Base-by-base conservation (phyloP, 2,329 filamentous ascomycete genomes). In the Massarina eburnea region DNA sequence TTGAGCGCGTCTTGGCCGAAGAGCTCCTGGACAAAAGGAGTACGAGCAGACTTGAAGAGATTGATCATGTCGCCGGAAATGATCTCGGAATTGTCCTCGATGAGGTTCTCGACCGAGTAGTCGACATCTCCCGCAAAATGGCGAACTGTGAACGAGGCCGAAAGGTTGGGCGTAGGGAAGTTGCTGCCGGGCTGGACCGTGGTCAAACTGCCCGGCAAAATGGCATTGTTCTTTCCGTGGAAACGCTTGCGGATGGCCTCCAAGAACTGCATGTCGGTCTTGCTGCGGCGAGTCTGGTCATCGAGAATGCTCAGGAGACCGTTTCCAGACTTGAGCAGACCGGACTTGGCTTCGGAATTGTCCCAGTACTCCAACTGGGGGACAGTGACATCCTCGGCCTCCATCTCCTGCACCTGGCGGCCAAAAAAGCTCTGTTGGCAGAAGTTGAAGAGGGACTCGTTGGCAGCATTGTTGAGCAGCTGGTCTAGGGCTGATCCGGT, bases 101-200 rank as follows among this genome's bases (percentile, higher is more conserved):
- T 80, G 18, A 99, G 76, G 4, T 89, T 89, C 58, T 86, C 86
- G 49, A 95, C 81, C 2, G 89, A 85, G 65, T 99, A 99, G 50
- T 99, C 94, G 4, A 99, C 89, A 67, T 97, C 94, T 40, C 94
- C 94, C 30, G 92, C 92, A 70, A 95, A 99, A 71, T 99, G 94
- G 70, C 88, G 91, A 45, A 99, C 85, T 0, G 91, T 91, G 73
- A 99, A 99, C 8, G 82, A 81, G 4, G 90, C 86, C 0, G 88
- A 79, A 0, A 82, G 80, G 70, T 95, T 95, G 51, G 89, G 86
- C 0, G 91, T 92, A 39, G 86, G 76, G 70, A 96, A 96, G 68
- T 96, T 96, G 74, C 88, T 94, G 41, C 91, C 91, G 5, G 89
- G 89, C 20, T 95, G 77, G 52, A 86, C 84, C 21, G 88, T 81